Evolutionary conservation across 1,284 basidiomycete species (phyloP), one percentile per base, ranked within the genome.

Genomic region (Phellopilus nigrolimitatus): DNA sequence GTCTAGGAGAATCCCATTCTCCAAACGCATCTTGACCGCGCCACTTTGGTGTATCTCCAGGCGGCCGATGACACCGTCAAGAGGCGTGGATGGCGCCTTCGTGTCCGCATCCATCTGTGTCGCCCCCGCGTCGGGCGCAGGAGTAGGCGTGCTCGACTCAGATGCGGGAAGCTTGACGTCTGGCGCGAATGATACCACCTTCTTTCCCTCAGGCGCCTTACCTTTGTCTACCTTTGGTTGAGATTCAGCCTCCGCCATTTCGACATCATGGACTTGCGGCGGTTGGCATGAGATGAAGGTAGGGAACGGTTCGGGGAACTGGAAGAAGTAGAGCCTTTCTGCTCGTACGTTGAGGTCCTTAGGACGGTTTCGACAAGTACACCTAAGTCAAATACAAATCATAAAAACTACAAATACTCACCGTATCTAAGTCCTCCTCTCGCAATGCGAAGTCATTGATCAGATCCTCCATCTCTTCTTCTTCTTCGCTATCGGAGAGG

Each of bases 281-380:
- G 42, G 10, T n/a, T 34, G 27, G 33, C 8, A 43, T 27, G 46
- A 34, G n/a, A 72, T 58, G 66, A 95, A 95, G 12, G 72, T 75
- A 0, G 94, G 93, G 68, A 97, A 94, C 0, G 90, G 84, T n/a
- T 76, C 69, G 0, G 94, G 94, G 64, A 97, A 95, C 66, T 95
- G 94, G 71, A 97, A 95, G 58, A 94, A 84, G 64, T 91, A 95
- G 1, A 97, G 72, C 22, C 83, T 75, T 63, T 83, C 81, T 72
- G 77, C 82, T 61, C 69, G 73, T 45, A 75, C 59, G 49, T 68
- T 64, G 25, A 68, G 57, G 51, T 78, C 75, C 80, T 82, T 56
- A 52, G 44, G 40, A 27, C 56, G 9, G n/a, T n/a, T 53, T 48
- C 36, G 13, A 22, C 7, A 13, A 27, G 50, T 25, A 24, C 37